Evolutionary conservation across 2,329 filamentous ascomycete genomes (phyloP).

Genomic region (Blastomyces gilchristii): DNA sequence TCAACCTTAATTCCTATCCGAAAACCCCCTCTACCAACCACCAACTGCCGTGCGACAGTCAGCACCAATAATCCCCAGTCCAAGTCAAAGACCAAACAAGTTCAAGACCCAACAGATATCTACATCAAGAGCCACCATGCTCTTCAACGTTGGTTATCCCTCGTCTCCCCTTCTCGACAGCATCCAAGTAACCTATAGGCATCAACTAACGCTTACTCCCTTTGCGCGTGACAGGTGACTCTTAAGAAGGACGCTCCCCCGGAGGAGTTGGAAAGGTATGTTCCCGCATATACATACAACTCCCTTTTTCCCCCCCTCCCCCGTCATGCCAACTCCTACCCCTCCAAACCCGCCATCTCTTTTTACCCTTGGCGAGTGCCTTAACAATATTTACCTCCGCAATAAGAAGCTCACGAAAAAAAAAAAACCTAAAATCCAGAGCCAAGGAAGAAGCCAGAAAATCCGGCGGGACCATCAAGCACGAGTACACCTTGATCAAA

Average conservation of each 20-base stretch:
- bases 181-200: neutral
- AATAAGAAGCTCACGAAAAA: slow-evolving; percentile 5
- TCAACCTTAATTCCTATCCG: no score
- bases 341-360: neutral
- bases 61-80: neutral
- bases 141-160: slow-evolving; percentile 15
- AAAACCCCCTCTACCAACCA: no score
- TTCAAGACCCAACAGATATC: neutral
- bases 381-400: slow-evolving; percentile 8
- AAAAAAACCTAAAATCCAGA: slow-evolving; percentile 32
- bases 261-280: slow-evolving; percentile 59
- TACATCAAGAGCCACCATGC: slow-evolving; percentile 4
- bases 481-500: slow-evolving; percentile 81
- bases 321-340: neutral
- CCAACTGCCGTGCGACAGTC: no score
- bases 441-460: slow-evolving; percentile 65
- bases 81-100: no score
- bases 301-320: neutral
- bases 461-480: slow-evolving; percentile 72
- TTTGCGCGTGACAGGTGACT: slow-evolving; percentile 52
- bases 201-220: neutral
- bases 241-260: slow-evolving; percentile 59
- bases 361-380: neutral
- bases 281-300: neutral
- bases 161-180: neutral